Conservation (phyloP, 2,329 filamentous ascomycete genomes). For the Graphilbum sp. region DNA sequence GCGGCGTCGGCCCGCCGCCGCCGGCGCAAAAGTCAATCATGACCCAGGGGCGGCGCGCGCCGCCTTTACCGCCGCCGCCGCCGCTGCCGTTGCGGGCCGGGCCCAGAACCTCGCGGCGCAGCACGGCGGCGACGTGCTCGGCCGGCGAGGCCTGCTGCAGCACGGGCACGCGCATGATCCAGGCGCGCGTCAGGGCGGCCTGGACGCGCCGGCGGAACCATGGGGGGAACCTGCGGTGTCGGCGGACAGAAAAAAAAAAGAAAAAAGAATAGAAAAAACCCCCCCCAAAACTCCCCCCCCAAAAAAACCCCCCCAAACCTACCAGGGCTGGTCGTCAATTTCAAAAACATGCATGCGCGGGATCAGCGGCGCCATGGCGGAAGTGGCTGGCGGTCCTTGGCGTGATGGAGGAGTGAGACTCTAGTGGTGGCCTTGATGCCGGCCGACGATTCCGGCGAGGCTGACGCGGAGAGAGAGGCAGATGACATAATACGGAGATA, state of each 20-base stretch:
- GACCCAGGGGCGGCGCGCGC: conserved; percentile 32
- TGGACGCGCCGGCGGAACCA: conserved; percentile 50
- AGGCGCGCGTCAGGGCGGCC: conserved; percentile 45
- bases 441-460: too few species aligned
- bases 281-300: too few species aligned
- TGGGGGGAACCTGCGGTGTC: conserved; percentile 39
- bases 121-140: conserved; percentile 38
- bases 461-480: too few species aligned
- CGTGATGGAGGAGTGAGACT: too few species aligned
- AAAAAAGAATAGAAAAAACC: not conserved
- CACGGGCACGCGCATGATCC: conserved; percentile 42
- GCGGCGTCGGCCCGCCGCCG: conserved; percentile 52
- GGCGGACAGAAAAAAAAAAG: not conserved
- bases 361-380: conserved; percentile 8
- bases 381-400: too few species aligned
- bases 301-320: conserved; percentile 9
- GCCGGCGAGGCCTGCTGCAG: conserved; percentile 42
- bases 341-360: conserved; percentile 49
- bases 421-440: too few species aligned
- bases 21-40: conserved; percentile 67
- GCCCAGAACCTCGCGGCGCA: conserved; percentile 18
- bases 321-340: conserved; percentile 53
- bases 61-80: conserved; percentile 23
- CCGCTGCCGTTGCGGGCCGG: too few species aligned
- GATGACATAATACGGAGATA: too few species aligned